Percentiles rank a stretch among this genome's conserved stretches.
Evolutionary conservation across 331 rosid genomes (phyloP).

Genomic region (Acacia concinna): DNA sequence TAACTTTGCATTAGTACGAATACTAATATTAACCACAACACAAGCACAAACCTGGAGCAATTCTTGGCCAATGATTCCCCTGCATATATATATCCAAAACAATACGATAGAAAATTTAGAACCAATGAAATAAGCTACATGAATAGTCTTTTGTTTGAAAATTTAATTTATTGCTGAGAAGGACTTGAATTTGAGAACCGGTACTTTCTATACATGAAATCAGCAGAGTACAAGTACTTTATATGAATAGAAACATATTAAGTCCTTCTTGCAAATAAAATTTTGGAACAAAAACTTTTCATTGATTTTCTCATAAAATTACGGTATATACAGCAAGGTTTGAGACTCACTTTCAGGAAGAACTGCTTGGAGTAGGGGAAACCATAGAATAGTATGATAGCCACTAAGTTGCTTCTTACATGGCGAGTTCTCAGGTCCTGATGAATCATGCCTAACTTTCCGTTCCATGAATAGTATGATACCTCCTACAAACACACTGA

Average conservation of each 20-base stretch:
- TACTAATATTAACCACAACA: background rate
- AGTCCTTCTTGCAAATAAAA: too few species aligned
- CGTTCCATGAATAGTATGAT: constrained; percentile 26
- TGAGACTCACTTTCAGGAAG: background rate
- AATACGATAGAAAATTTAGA: too few species aligned
- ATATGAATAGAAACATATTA: too few species aligned
- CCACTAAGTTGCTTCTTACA: background rate
- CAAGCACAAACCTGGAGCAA: constrained; percentile 6
- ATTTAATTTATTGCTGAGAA: too few species aligned
- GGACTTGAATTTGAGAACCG: too few species aligned
- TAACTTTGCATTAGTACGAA: background rate
- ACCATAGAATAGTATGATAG: background rate
- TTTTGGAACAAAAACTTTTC: too few species aligned
- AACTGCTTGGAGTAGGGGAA: background rate
- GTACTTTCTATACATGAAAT: too few species aligned
- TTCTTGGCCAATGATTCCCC: background rate
- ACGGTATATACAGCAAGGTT: background rate
- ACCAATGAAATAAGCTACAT: too few species aligned
- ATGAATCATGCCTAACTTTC: background rate
- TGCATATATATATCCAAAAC: background rate
- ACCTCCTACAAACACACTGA: constrained; percentile 24
- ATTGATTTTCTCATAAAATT: too few species aligned
- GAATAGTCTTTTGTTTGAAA: too few species aligned
- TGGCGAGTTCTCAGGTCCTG: constrained; percentile 4
- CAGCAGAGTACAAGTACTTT: too few species aligned